A percentile compares a stretch with the other conserved stretches of the same genome.
Conservation (phyloP, 2,329 filamentous ascomycete genomes). For the Cladobotryum mycophilum region DNA sequence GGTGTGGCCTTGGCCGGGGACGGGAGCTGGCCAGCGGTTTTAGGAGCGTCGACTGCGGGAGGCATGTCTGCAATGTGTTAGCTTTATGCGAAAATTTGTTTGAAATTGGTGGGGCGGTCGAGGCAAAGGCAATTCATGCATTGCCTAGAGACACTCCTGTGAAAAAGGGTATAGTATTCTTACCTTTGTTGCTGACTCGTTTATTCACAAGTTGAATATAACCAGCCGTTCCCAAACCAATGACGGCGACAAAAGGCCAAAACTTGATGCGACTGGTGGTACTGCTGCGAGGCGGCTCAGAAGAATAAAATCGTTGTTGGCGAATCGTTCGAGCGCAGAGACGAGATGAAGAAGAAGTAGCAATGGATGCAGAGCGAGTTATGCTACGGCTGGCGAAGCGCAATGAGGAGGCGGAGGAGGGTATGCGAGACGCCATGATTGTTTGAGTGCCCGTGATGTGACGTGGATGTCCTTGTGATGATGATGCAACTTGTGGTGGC, state of each 20-base stretch:
- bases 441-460: background rate
- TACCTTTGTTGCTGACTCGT: slow-evolving; percentile 20
- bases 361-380: slow-evolving; percentile 14
- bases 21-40: slow-evolving; percentile 37
- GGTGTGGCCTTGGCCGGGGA: slow-evolving; percentile 52
- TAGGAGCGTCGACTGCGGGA: slow-evolving; percentile 27
- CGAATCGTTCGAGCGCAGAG: slow-evolving; percentile 7
- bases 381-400: slow-evolving; percentile 14
- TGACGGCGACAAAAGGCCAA: slow-evolving; percentile 50
- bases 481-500: too few relatives aligned
- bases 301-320: slow-evolving; percentile 35
- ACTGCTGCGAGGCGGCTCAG: slow-evolving; percentile 30
- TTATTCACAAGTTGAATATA: slow-evolving; percentile 46
- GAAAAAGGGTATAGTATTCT: background rate
- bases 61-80: slow-evolving; percentile 31
- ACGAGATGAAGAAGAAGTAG: slow-evolving; percentile 4
- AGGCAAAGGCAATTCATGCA: too few relatives aligned
- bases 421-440: slow-evolving; percentile 28
- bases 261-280: slow-evolving; percentile 43
- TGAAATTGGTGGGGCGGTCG: too few relatives aligned
- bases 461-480: too few relatives aligned
- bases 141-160: too few relatives aligned
- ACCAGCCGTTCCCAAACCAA: slow-evolving; percentile 41
- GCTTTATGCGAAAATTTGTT: background rate
- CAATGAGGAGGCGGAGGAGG: slow-evolving; percentile 16